Evolutionary conservation across 805 yeast genomes (phyloP).

Genomic region (Yarrowia deformans): DNA sequence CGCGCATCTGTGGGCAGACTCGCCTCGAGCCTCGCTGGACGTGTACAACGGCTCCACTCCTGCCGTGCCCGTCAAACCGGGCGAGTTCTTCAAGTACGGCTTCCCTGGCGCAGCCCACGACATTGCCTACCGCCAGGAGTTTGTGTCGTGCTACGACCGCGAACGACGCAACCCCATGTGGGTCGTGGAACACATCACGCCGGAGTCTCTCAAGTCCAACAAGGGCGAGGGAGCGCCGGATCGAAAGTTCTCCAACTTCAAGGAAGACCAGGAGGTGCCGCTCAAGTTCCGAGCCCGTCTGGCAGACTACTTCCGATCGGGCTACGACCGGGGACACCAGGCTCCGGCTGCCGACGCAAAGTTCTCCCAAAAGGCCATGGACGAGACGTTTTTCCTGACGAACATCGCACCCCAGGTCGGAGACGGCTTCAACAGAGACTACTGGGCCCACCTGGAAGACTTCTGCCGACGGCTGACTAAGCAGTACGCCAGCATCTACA

Average conservation of each 20-base stretch:
- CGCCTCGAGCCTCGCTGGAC: slow-evolving; percentile 28
- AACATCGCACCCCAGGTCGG: slow-evolving; percentile 98
- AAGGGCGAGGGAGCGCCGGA: slow-evolving; percentile 55
- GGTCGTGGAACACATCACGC: slow-evolving; percentile 85
- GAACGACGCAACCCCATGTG: slow-evolving; percentile 79
- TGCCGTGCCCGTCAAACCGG: slow-evolving; percentile 16
- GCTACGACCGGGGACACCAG: slow-evolving; percentile 96
- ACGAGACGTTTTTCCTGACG: slow-evolving; percentile 87
- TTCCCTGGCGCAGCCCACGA: slow-evolving; percentile 96
- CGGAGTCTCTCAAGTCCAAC: slow-evolving; percentile 61
- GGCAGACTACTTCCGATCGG: slow-evolving; percentile 89
- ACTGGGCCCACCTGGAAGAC: slow-evolving; percentile 97
- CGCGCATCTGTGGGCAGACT: slow-evolving; percentile 36
- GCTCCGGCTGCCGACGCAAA: slow-evolving; percentile 99
- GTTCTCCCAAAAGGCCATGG: slow-evolving; percentile 89
- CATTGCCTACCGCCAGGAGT: slow-evolving; percentile 73
- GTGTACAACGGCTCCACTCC: background rate
- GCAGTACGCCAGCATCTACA: slow-evolving; percentile 76
- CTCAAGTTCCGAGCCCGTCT: slow-evolving; percentile 73
- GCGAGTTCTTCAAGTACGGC: slow-evolving; percentile 65
- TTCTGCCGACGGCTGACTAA: slow-evolving; percentile 79
- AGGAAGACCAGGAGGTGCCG: slow-evolving; percentile 87
- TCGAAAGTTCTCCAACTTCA: slow-evolving; percentile 80
- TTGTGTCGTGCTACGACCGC: slow-evolving; percentile 85
- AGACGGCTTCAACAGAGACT: slow-evolving; percentile 94